Conservation (phyloP, 352 stramenopile species). For the Globisporangium mamillatum region DNA sequence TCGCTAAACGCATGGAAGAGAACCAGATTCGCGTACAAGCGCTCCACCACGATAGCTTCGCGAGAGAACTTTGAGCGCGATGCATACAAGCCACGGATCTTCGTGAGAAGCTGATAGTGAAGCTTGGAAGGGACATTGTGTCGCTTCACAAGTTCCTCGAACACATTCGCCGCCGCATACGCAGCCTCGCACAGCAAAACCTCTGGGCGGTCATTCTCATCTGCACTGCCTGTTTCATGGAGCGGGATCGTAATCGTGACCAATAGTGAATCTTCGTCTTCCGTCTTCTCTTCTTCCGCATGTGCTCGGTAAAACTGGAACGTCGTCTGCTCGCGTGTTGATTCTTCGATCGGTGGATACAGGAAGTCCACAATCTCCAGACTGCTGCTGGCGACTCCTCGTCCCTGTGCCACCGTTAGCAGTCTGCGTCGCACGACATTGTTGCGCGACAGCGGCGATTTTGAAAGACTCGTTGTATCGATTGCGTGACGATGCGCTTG, state of each 20-base stretch:
- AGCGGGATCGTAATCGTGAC: constrained; percentile 42
- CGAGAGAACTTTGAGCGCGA: constrained; percentile 26
- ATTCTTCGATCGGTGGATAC: constrained; percentile 10
- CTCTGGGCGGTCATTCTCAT: constrained; percentile 24
- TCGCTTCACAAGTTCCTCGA: constrained; percentile 51
- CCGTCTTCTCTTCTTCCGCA: constrained; percentile 22
- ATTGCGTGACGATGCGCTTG: constrained; percentile 67
- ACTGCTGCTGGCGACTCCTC: constrained; percentile 40
- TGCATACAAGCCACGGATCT: constrained; percentile 51
- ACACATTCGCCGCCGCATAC: constrained; percentile 40
- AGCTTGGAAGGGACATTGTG: constrained; percentile 53
- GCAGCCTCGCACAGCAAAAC: constrained; percentile 11
- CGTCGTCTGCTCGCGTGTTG: constrained; percentile 16
- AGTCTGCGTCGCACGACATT: constrained; percentile 47
- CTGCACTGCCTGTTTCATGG: constrained; percentile 6
- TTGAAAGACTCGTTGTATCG: constrained; percentile 46
- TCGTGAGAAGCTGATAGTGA: constrained; percentile 73
- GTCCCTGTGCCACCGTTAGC: constrained; percentile 48
- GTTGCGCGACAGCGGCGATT: constrained; percentile 38
- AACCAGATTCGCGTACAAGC: constrained; percentile 60
- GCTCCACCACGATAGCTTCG: constrained; percentile 65
- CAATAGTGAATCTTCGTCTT: constrained; percentile 24
- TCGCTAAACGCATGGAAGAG: constrained; percentile 81
- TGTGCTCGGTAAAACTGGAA: constrained; percentile 69
- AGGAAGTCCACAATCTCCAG: constrained; percentile 73